Percentiles rank a stretch among this genome's conserved stretches.
Conservation (phyloP, 371 early-diverging fungal genomes). For the Circinella minor region DNA sequence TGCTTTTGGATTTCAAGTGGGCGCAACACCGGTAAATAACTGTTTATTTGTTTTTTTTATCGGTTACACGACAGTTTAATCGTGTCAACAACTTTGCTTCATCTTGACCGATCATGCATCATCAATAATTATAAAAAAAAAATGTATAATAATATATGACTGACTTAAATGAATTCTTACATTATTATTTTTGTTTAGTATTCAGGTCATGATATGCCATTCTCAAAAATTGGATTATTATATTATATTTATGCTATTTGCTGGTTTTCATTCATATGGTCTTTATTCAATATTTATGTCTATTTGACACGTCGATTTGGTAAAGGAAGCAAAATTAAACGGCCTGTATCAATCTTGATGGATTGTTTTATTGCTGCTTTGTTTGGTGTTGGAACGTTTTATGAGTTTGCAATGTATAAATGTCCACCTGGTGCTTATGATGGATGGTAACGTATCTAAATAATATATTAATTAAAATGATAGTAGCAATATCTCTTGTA, state of each 20-base stretch:
- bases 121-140: too few relatives aligned
- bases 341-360: conserved; percentile 23
- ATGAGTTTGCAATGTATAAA: conserved; percentile 33
- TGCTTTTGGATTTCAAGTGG: conserved; percentile 44
- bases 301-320: conserved; percentile 36
- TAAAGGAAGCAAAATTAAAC: conserved; percentile 32
- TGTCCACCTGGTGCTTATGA: conserved; percentile 39
- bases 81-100: neutral
- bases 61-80: too few relatives aligned
- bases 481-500: too few relatives aligned
- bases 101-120: neutral
- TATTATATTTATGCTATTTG: conserved; percentile 31
- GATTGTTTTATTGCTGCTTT: conserved; percentile 33
- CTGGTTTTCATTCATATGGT: conserved; percentile 34
- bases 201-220: conserved; percentile 12
- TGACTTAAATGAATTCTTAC: too few relatives aligned
- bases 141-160: neutral
- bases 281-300: conserved; percentile 32
- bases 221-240: conserved; percentile 18
- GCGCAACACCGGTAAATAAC: conserved; percentile 37
- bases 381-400: conserved; percentile 37
- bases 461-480: too few relatives aligned
- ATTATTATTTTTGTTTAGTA: conserved; percentile 1
- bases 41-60: neutral
- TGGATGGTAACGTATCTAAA: conserved; percentile 29